Conservation (phyloP, 1,284 basidiomycete genomes). For the Volvariella volvacea region DNA sequence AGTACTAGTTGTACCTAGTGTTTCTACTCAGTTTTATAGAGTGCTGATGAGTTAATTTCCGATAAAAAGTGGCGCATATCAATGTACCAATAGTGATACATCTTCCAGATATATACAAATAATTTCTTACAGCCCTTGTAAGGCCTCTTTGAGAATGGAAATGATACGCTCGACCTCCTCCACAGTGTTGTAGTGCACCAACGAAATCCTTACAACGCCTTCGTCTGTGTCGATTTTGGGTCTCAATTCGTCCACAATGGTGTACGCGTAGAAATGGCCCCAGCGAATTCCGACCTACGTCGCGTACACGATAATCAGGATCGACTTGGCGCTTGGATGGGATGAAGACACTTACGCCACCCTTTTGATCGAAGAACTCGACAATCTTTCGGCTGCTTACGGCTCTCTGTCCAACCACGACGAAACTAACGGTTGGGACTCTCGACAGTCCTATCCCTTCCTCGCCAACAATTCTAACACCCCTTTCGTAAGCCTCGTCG, state of each 20-base stretch:
- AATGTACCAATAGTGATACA: too few relatives aligned
- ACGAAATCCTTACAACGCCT: slow-evolving; percentile 63
- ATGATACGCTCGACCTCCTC: slow-evolving; percentile 60
- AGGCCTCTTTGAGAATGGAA: slow-evolving; percentile 40
- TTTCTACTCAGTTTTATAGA: too few relatives aligned
- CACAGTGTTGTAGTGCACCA: slow-evolving; percentile 79
- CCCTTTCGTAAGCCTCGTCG: slow-evolving; percentile 37
- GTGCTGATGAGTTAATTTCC: too few relatives aligned
- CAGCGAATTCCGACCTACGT: slow-evolving; percentile 67
- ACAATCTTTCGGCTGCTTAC: slow-evolving; percentile 60
- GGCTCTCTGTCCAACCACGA: slow-evolving; percentile 49
- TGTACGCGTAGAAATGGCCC: slow-evolving; percentile 77
- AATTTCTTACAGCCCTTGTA: slow-evolving; percentile 9
- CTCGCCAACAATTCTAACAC: slow-evolving; percentile 63
- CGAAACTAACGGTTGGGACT: slow-evolving; percentile 71
- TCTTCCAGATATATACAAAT: too few relatives aligned
- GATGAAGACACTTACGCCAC: slow-evolving; percentile 46
- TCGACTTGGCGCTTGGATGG: too few relatives aligned
- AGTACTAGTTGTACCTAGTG: too few relatives aligned
- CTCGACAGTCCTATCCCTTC: slow-evolving; percentile 33
- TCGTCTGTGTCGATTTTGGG: slow-evolving; percentile 56
- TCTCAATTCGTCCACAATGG: slow-evolving; percentile 43
- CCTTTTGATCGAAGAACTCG: slow-evolving; percentile 50
- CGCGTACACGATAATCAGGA: not conserved
- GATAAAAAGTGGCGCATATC: too few relatives aligned